A percentile compares a stretch with the other conserved stretches of the same genome.
These are phyloP conservation scores for Salix brachista DNA, from an alignment of 345 rosid species.

Conservation along the genomic window DNA sequence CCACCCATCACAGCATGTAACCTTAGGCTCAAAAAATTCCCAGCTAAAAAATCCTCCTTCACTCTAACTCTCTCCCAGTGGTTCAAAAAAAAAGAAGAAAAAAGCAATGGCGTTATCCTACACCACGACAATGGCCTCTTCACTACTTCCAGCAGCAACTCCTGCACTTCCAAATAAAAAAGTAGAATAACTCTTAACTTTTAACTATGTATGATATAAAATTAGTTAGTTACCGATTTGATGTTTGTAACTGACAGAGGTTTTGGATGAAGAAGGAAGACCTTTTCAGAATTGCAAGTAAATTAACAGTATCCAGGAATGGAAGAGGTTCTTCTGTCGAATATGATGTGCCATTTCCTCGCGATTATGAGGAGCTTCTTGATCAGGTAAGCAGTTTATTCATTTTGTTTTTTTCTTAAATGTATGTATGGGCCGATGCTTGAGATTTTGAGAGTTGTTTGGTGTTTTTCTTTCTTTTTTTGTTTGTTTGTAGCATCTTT, in stretches of 20 bases:
- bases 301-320: slow-evolving; percentile 32
- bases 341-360: slow-evolving; percentile 58
- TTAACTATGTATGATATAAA: too few species aligned
- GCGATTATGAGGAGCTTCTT: slow-evolving; percentile 62
- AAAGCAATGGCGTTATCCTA: slow-evolving; percentile 5
- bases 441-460: too few species aligned
- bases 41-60: too few species aligned
- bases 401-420: too few species aligned
- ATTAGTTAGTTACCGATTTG: too few species aligned
- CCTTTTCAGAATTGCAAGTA: too few species aligned
- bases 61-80: neutral
- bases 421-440: neutral
- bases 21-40: too few species aligned
- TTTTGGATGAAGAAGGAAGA: neutral
- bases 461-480: neutral
- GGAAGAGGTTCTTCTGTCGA: slow-evolving; percentile 27
- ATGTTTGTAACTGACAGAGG: neutral
- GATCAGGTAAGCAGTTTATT: slow-evolving; percentile 48
- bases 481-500: neutral
- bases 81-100: neutral
- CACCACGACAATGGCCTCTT: neutral
- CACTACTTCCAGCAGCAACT: neutral
- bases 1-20: too few species aligned
- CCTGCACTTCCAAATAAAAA: slow-evolving; percentile 12
- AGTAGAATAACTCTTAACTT: slow-evolving; percentile 1